Evolutionary conservation across 257 asterid species (phyloP), one percentile per base, ranked within the genome.

Genomic region (Solanum stenotomum): DNA sequence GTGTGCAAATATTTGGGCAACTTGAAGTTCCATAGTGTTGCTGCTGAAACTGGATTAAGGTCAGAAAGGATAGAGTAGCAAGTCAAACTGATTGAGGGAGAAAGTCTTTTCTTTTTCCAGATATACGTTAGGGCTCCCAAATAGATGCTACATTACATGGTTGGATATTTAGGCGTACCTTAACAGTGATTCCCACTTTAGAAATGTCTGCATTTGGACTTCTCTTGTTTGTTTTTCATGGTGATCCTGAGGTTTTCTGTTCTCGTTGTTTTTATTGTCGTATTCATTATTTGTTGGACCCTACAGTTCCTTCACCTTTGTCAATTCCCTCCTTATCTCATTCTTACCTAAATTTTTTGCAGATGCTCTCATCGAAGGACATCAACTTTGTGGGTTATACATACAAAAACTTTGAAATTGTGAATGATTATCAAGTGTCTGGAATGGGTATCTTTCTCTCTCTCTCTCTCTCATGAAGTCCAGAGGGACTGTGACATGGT

Each of bases 331-430:
- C 87, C 49, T 81, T 79, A 35, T 84, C 86, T 52, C 35, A 42
- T 68, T 46, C 31, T 27, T 72, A 16, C 75, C 85, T 38, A 46
- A 75, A 49, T 29, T 82, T 42, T 74, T 25, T 85, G 88, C 95
- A 95, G 98, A 96, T 95, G 98, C 98, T 96, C 90, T 95, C 99
- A 40, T 95, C 99, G 88, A 95, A 95, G 92, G 99, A 96, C 87
- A 92, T 96, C 90, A 95, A 96, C 92, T 96, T 96, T 93, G 98
- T 96, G 14, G 99, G 99, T 85, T 96, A 96, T 94, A 96, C 99
- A 0, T 96, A 95, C 96, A 96, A 96, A 94, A 96, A 96, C 93
- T 96, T 95, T 87, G 98, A 95, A 90, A 95, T 96, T 49, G 99
- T 96, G 92, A 95, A 95, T 65, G 99, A 96, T 85, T 96, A 95